phyloP scores from a whole-genome alignment of 495 filamentous ascomycete species.

The Mytilinidion resinicola region DNA sequence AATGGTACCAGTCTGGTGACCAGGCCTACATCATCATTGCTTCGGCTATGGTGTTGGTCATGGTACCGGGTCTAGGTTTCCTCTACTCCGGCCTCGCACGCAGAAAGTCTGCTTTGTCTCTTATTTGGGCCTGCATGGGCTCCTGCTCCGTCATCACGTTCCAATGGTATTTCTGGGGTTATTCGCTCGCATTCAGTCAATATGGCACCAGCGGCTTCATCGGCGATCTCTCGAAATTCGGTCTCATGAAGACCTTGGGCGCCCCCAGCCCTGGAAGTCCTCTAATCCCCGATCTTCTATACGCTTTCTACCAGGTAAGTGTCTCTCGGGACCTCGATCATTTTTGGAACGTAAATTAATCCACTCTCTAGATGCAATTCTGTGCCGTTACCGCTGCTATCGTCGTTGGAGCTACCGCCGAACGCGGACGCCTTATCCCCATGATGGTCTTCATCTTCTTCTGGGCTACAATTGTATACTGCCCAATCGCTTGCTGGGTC shows the following conservation, averaged over 20 bases:
- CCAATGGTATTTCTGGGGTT: constrained; percentile 74
- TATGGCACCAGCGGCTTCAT: constrained; percentile 61
- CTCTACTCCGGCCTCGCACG: constrained; percentile 60
- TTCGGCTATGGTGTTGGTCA: constrained; percentile 91
- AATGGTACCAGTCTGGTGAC: constrained; percentile 72
- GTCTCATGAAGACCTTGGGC: constrained; percentile 57
- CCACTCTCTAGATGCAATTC: constrained; percentile 75
- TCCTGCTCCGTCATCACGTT: constrained; percentile 61
- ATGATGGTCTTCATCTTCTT: constrained; percentile 91
- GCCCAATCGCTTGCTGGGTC: constrained; percentile 88
- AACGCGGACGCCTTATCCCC: constrained; percentile 90
- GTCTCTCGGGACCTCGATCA: neutral
- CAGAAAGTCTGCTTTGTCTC: constrained; percentile 59
- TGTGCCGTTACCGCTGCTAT: constrained; percentile 88
- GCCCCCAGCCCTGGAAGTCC: constrained; percentile 58
- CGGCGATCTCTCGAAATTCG: constrained; percentile 59
- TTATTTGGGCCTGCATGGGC: constrained; percentile 66
- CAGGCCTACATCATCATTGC: constrained; percentile 86
- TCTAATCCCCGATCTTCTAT: constrained; percentile 57
- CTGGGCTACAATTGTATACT: constrained; percentile 98
- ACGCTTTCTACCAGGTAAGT: constrained; percentile 62
- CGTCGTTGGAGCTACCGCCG: constrained; percentile 84
- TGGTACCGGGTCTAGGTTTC: constrained; percentile 72
- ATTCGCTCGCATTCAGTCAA: constrained; percentile 62
- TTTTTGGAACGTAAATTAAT: neutral